Evolutionary conservation across 2,329 filamentous ascomycete species (phyloP).

Genomic region (Arthrobotrys entomopaga): DNA sequence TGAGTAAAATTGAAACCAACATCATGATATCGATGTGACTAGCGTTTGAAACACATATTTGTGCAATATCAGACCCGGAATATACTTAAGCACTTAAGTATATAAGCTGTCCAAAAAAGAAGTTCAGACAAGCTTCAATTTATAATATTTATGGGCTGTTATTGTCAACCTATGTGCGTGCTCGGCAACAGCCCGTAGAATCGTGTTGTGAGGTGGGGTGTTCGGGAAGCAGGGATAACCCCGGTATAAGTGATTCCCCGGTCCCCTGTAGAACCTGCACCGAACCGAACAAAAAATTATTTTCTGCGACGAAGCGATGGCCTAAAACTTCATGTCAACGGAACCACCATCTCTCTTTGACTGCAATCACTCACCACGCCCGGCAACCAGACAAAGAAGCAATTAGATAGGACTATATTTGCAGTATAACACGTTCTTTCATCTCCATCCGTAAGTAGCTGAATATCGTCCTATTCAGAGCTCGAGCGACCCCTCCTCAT

Average conservation of each 20-base stretch:
- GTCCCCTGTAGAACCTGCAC: neutral
- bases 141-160: too few species aligned
- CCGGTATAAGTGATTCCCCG: neutral
- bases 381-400: neutral
- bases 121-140: too few species aligned
- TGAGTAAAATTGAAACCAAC: too few species aligned
- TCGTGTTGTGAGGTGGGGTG: neutral
- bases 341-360: neutral
- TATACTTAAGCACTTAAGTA: too few species aligned
- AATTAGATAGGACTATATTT: too few species aligned
- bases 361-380: neutral
- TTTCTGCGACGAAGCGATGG: constrained; percentile 8
- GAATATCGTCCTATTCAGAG: neutral
- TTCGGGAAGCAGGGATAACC: neutral
- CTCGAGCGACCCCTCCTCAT: neutral
- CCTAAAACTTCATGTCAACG: neutral
- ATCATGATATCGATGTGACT: too few species aligned
- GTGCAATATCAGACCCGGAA: too few species aligned
- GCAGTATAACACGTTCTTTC: neutral
- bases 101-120: too few species aligned
- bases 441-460: neutral
- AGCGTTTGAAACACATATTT: too few species aligned
- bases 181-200: too few species aligned
- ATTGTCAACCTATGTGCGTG: too few species aligned
- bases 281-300: neutral